These are phyloP conservation scores for Cordyceps cateniannulata DNA, from an alignment of 2,329 filamentous ascomycete species.

Conservation along the genomic window DNA sequence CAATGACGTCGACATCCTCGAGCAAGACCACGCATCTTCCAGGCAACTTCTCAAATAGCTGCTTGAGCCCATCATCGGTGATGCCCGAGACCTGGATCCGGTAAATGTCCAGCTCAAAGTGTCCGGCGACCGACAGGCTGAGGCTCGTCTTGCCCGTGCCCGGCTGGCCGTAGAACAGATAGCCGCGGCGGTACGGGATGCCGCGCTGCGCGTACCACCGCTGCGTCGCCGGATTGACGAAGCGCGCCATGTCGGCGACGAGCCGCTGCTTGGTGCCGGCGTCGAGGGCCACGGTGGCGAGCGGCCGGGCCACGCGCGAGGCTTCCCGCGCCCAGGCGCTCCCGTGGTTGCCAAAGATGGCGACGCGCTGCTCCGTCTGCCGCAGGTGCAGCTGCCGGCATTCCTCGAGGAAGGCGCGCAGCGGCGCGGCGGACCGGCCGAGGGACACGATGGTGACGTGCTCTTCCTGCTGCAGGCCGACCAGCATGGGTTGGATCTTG, in stretches of 20 bases:
- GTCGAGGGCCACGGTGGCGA: not conserved
- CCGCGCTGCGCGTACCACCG: conserved; percentile 12
- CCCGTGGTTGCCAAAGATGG: no score
- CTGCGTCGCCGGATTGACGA: not conserved
- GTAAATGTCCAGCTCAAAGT: conserved; percentile 45
- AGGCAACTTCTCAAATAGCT: conserved; percentile 48
- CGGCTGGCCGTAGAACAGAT: conserved; percentile 58
- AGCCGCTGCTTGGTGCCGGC: not conserved
- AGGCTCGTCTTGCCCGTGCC: conserved; percentile 55
- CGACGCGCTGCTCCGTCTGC: no score
- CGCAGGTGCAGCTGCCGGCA: no score
- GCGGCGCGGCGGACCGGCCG: no score
- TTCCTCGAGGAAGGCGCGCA: no score
- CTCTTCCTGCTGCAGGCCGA: no score
- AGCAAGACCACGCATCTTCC: conserved; percentile 47
- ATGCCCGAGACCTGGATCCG: conserved; percentile 43
- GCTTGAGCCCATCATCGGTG: conserved; percentile 41
- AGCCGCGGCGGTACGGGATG: conserved; percentile 40
- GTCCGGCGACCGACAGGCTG: conserved; percentile 44
- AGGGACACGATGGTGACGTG: no score
- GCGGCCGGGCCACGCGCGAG: no score
- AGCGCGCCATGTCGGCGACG: not conserved
- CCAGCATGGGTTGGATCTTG: no score
- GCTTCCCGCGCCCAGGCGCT: no score
- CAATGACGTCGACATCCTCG: conserved; percentile 46